Conservation (phyloP, 2,329 filamentous ascomycete species). For the Fusarium sarcochroum region DNA sequence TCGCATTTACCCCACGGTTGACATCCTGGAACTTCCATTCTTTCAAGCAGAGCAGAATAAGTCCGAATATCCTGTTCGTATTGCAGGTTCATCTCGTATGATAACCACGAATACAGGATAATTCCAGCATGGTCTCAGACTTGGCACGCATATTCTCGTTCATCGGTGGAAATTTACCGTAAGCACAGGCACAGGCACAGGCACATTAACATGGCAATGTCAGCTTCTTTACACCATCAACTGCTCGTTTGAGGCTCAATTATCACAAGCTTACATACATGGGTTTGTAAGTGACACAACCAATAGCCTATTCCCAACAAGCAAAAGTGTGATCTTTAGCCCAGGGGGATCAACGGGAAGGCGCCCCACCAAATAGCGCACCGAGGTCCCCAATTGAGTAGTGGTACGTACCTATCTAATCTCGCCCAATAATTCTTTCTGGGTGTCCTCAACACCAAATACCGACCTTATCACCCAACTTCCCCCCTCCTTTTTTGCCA, state of each 20-base stretch:
- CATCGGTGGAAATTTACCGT: too few relatives aligned
- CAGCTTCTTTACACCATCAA: background rate
- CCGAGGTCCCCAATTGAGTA: constrained; percentile 26
- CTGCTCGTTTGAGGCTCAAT: constrained; percentile 2
- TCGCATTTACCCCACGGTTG: too few relatives aligned
- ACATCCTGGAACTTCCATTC: too few relatives aligned
- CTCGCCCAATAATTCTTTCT: constrained; percentile 25
- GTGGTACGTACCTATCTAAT: constrained; percentile 35
- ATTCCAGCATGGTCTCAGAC: too few relatives aligned
- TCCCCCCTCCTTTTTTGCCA: constrained; percentile 6
- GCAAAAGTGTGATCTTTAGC: constrained; percentile 5
- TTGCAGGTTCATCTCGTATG: too few relatives aligned
- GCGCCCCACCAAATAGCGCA: constrained; percentile 17
- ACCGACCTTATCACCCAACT: constrained; percentile 1
- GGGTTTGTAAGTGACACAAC: background rate
- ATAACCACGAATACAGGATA: too few relatives aligned
- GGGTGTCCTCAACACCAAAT: constrained; percentile 34
- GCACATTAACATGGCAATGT: background rate
- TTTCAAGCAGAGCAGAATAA: too few relatives aligned
- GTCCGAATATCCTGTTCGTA: too few relatives aligned
- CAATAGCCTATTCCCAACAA: constrained; percentile 22
- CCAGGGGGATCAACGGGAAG: constrained; percentile 19
- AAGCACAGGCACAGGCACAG: too few relatives aligned
- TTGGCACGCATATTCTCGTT: too few relatives aligned
- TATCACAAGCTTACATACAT: constrained; percentile 20